Base-by-base conservation (phyloP, 257 asterid genomes). In the Lavandula angustifolia region DNA sequence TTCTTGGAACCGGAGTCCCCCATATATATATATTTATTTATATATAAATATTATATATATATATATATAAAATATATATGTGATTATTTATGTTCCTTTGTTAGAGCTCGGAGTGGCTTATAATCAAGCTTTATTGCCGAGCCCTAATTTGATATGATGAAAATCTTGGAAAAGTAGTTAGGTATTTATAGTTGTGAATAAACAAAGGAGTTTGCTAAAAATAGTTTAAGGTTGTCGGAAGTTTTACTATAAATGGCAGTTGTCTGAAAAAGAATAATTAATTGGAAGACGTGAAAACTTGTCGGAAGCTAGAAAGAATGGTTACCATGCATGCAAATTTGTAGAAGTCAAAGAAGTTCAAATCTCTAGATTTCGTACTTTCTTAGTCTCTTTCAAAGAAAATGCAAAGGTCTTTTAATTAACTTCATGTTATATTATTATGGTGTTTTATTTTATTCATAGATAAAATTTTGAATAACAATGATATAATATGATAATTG, bases 1-100 rank as follows among this genome's bases (percentile, higher is more conserved):
- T 76, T 75, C 5, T 67, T 69, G 46, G 34, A 37, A 7, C 40
- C 44, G 3, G 44, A 13, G 68, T 12, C 62, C 27, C 74, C 75
- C 62, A 34, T 48, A 18, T 17, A 58, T 58, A 38, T 32, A 17
- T 17, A 1, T 11, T 16, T 34, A 11, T 50, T 52, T 46, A 18
- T n/a, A n/a, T n/a, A n/a, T n/a, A n/a, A n/a, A n/a, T n/a, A n/a
- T n/a, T n/a, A 22, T 22, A 22, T 22, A 22, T 22, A n/a, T 22
- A 22, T 22, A 22, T 22, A 22, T 22, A 22, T 22, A 22, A 22
- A 22, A 22, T 22, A 22, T 22, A 22, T 22, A n/a, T 22, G 27
- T 22, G 27, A 22, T 22, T 22, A n/a, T 54, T 8, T 16, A 34
- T 38, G 22, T 59, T 49, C 16, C 64, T 35, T 57, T 37, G n/a